Evolutionary conservation across 1,284 basidiomycete genomes (phyloP).

Genomic region (Meira miltonrushii): DNA sequence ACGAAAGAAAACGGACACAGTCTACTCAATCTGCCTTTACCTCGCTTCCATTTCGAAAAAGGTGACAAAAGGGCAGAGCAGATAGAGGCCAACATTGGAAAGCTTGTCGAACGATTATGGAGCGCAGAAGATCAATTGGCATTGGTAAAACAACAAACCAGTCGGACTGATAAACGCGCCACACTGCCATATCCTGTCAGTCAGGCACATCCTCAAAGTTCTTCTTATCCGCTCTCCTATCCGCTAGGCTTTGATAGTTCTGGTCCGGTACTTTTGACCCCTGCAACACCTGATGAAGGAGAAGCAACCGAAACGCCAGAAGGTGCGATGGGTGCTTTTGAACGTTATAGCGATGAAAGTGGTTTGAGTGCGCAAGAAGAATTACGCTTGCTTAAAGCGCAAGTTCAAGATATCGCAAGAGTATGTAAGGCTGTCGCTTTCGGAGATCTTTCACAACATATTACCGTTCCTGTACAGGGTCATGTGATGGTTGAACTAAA

Average conservation of each 20-base stretch:
- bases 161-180: background rate
- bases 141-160: slow-evolving; percentile 14
- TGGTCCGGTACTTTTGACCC: slow-evolving; percentile 44
- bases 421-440: slow-evolving; percentile 94
- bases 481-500: slow-evolving; percentile 96
- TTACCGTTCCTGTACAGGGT: slow-evolving; percentile 91
- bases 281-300: slow-evolving; percentile 6
- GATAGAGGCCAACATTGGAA: slow-evolving; percentile 35
- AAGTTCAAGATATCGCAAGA: slow-evolving; percentile 82
- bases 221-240: slow-evolving; percentile 48
- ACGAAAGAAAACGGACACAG: slow-evolving; percentile 17
- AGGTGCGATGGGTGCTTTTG: slow-evolving; percentile 48
- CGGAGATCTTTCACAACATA: slow-evolving; percentile 91
- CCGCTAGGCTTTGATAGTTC: slow-evolving; percentile 48
- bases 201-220: slow-evolving; percentile 40
- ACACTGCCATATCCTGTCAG: slow-evolving; percentile 47
- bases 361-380: slow-evolving; percentile 66
- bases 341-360: slow-evolving; percentile 47
- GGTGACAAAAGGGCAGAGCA: slow-evolving; percentile 29
- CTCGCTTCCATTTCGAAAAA: slow-evolving; percentile 24
- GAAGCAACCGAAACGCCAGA: slow-evolving; percentile 14
- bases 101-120: slow-evolving; percentile 43
- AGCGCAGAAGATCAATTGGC: slow-evolving; percentile 37
- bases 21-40: slow-evolving; percentile 32
- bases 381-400: slow-evolving; percentile 73